Evolutionary conservation across 352 stramenopile genomes (phyloP), one percentile per base, ranked within the genome.

Genomic region (Saprolegnia diclina): DNA sequence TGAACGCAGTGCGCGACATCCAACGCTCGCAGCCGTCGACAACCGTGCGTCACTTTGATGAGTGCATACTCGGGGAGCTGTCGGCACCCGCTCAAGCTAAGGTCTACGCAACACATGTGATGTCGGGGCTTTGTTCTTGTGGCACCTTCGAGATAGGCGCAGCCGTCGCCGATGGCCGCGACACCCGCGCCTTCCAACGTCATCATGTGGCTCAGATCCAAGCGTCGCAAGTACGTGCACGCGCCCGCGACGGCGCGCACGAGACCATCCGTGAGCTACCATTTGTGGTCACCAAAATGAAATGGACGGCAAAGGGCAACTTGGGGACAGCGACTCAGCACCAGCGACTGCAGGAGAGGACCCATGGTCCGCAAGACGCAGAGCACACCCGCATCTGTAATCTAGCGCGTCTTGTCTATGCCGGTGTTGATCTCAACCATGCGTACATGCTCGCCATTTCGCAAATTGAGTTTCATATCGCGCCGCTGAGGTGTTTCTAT

Each of bases 61-160:
- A 97, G 77, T 5, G 88, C 85, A 74, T 83, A 96, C 1, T 88
- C 80, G 6, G 74, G 84, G 14, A 95, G 76, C 65, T 87, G 76
- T 22, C 76, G 78, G 67, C 91, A 97, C 1, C 90, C 90, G 32
- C 80, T 83, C 14, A 97, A 64, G 10, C 67, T 71, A 44, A 91
- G 76, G 42, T 77, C 83, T 91, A 65, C 54, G 18, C 26, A 11
- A 16, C n/a, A n/a, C n/a, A n/a, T n/a, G n/a, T n/a, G n/a, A n/a
- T n/a, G n/a, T n/a, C n/a, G n/a, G n/a, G n/a, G n/a, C n/a, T n/a
- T n/a, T n/a, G n/a, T n/a, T n/a, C n/a, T n/a, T 10, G 16, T 11
- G 54, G 19, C 57, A 87, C 85, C 86, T 72, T 79, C 77, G 40
- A 92, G 59, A 6, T 75, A 75, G 24, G 86, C 54, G 62, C 71